Percentiles rank a stretch among this genome's conserved stretches.
phyloP scores from a whole-genome alignment of 192 early-diverging fungal genomes.

The Phlyctochytrium arcticum region DNA sequence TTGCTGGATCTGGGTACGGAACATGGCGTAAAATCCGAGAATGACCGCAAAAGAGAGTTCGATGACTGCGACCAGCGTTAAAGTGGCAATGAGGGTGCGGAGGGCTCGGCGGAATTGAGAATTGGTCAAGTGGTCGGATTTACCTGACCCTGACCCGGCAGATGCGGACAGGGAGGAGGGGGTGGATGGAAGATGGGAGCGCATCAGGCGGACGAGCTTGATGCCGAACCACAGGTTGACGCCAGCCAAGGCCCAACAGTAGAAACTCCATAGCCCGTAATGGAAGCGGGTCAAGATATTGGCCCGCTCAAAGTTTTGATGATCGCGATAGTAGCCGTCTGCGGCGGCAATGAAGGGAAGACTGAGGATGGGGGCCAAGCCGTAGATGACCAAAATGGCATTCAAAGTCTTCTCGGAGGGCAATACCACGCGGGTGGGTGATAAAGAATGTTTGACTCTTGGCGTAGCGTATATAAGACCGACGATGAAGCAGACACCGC shows the following conservation, averaged over 20 bases:
- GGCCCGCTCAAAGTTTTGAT: background rate
- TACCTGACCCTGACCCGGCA: too few species aligned
- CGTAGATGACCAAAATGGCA: background rate
- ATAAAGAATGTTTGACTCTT: background rate
- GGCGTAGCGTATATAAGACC: background rate
- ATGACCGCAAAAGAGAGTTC: background rate
- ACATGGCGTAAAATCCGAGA: constrained; percentile 1
- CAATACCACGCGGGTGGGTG: background rate
- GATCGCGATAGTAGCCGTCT: background rate
- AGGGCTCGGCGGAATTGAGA: too few species aligned
- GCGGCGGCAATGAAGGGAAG: background rate
- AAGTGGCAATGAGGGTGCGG: background rate
- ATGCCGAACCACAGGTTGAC: background rate
- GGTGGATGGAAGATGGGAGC: too few species aligned
- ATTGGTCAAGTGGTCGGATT: too few species aligned
- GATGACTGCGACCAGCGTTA: background rate
- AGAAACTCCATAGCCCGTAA: background rate
- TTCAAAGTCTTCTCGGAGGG: background rate
- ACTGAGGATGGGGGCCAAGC: background rate
- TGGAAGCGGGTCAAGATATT: background rate
- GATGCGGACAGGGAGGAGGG: too few species aligned
- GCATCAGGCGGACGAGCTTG: background rate
- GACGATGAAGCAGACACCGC: background rate
- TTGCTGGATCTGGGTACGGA: background rate
- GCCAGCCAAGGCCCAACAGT: background rate